Evolutionary conservation across 2,329 filamentous ascomycete species (phyloP).

Genomic region (Neoascochyta sp.): DNA sequence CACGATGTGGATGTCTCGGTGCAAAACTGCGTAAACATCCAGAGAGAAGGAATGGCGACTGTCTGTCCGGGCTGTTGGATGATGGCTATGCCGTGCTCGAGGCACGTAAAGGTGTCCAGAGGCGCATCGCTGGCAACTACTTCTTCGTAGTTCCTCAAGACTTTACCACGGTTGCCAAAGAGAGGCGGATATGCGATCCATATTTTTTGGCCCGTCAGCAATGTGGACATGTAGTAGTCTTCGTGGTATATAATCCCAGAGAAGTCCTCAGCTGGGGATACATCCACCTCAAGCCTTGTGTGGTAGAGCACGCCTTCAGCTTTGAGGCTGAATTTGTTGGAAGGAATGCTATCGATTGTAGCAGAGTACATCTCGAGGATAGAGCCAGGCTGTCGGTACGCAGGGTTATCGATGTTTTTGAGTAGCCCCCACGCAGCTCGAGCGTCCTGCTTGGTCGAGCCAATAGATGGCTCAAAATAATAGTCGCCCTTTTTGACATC

Average conservation of each 20-base stretch:
- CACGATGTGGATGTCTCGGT: conserved; percentile 6
- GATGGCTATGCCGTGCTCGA: conserved; percentile 12
- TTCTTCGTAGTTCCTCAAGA: neutral
- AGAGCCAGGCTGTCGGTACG: conserved; percentile 5
- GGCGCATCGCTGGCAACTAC: conserved; percentile 1
- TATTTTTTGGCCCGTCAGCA: conserved; percentile 10
- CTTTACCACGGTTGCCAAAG: conserved; percentile 1
- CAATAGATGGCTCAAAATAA: conserved; percentile 5
- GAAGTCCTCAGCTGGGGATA: conserved; percentile 7
- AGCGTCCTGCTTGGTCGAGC: conserved; percentile 4
- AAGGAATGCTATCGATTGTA: conserved; percentile 3
- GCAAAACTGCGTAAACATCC: conserved; percentile 4
- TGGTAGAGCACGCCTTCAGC: conserved; percentile 6
- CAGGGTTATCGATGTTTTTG: conserved; percentile 6
- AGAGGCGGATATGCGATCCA: conserved; percentile 8
- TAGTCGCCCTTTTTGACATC: no score
- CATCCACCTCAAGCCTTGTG: conserved; percentile 2
- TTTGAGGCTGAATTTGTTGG: conserved; percentile 2
- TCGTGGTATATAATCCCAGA: conserved; percentile 9
- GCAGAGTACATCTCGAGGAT: conserved; percentile 10
- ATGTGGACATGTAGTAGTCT: conserved; percentile 5
- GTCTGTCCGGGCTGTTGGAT: conserved; percentile 9
- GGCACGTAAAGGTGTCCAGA: neutral
- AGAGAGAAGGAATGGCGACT: conserved; percentile 10
- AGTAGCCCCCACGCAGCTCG: conserved; percentile 5